These are phyloP conservation scores for Eucalyptus tenuipes DNA, from an alignment of 345 rosid genomes.

Conservation along the genomic window DNA sequence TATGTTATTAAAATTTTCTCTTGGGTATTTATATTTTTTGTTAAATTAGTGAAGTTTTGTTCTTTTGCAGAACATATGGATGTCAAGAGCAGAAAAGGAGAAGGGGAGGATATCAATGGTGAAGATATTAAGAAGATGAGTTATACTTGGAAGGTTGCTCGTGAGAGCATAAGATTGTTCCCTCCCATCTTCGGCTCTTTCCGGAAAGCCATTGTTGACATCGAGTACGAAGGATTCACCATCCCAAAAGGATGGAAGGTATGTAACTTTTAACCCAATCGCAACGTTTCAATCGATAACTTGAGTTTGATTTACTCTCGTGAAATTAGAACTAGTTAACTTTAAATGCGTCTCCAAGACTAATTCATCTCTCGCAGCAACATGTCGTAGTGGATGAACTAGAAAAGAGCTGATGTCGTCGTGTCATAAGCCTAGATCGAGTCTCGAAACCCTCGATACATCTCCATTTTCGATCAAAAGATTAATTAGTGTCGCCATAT, in stretches of 20 bases:
- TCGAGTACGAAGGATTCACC: conserved; percentile 48
- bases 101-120: conserved; percentile 17
- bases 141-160: conserved; percentile 65
- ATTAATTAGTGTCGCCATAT: background rate
- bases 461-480: background rate
- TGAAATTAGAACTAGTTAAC: background rate
- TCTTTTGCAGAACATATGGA: conserved; percentile 34
- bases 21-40: background rate
- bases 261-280: background rate
- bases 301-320: background rate
- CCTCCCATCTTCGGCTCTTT: conserved; percentile 87
- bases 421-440: background rate
- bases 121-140: conserved; percentile 59
- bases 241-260: conserved; percentile 88
- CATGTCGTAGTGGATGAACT: background rate
- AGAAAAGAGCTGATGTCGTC: background rate
- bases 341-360: background rate
- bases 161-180: conserved; percentile 60
- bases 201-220: conserved; percentile 48
- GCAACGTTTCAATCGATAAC: background rate
- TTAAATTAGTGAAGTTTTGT: background rate
- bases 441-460: background rate
- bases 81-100: conserved; percentile 16
- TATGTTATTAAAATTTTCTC: background rate
- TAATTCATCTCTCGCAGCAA: background rate